Evolutionary conservation across 106 monocot genomes (phyloP).

Genomic region (Chionographis japonica): DNA sequence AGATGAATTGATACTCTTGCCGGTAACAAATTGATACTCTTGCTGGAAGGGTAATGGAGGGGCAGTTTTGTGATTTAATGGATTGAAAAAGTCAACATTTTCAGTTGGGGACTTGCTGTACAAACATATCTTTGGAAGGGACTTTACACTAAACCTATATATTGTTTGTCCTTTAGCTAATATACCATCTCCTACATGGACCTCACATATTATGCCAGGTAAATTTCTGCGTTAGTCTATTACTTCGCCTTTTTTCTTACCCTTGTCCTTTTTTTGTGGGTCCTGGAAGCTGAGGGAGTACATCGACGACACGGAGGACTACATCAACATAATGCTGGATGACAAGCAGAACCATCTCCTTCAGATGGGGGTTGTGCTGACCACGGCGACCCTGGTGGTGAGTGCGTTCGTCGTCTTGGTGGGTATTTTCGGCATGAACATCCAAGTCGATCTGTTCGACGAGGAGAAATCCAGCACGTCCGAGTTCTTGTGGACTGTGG

Average conservation of each 20-base stretch:
- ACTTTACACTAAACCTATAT: too few species aligned
- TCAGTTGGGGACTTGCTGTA: too few species aligned
- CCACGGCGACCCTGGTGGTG: conserved; percentile 57
- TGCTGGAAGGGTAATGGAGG: too few species aligned
- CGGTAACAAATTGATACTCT: too few species aligned
- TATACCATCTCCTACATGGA: too few species aligned
- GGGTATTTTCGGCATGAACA: conserved; percentile 73
- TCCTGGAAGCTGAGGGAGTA: conserved; percentile 65
- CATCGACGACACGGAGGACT: conserved; percentile 80
- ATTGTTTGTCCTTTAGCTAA: too few species aligned
- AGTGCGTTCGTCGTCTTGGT: conserved; percentile 45
- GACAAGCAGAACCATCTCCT: conserved; percentile 77
- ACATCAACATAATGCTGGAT: conserved; percentile 83
- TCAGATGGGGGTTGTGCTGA: conserved; percentile 65
- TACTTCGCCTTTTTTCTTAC: not conserved
- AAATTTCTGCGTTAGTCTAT: too few species aligned
- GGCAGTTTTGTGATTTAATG: too few species aligned
- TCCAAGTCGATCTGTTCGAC: conserved; percentile 49
- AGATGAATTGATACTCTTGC: too few species aligned
- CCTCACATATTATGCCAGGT: too few species aligned
- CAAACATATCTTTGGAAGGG: too few species aligned
- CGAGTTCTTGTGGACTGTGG: conserved; percentile 48
- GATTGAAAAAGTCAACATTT: too few species aligned
- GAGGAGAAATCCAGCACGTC: conserved; percentile 25
- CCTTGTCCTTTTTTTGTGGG: not conserved